Evolutionary conservation across 768 basidiomycete genomes (phyloP).

Genomic region (Filobasidium floriforme): DNA sequence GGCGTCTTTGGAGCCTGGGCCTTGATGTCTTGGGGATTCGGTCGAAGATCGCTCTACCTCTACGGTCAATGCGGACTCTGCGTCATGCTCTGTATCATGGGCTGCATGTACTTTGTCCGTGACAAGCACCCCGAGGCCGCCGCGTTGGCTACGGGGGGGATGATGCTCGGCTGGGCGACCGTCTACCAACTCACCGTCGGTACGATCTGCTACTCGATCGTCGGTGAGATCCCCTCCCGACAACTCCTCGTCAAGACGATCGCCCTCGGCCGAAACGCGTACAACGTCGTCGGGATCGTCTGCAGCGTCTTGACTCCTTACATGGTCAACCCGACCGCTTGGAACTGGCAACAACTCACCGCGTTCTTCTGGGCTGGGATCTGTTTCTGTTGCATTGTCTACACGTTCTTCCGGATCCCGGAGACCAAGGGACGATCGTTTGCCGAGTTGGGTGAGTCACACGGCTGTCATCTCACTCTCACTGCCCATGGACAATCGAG

Average conservation of each 20-base stretch:
- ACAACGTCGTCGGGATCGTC: constrained; percentile 20
- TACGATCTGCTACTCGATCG: constrained; percentile 29
- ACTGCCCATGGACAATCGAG: background rate
- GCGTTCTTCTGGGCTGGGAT: constrained; percentile 27
- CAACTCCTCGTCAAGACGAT: constrained; percentile 27
- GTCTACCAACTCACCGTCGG: constrained; percentile 43
- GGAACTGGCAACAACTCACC: constrained; percentile 28
- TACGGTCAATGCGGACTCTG: constrained; percentile 36
- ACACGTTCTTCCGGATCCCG: constrained; percentile 23
- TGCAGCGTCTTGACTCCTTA: constrained; percentile 21
- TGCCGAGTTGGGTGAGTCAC: constrained; percentile 16
- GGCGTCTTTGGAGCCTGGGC: constrained; percentile 31
- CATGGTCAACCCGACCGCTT: constrained; percentile 23
- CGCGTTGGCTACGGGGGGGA: constrained; percentile 38
- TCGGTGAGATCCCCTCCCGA: constrained; percentile 29
- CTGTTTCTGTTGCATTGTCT: constrained; percentile 18
- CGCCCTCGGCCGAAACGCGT: constrained; percentile 25
- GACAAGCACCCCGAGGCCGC: constrained; percentile 16
- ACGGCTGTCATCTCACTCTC: background rate
- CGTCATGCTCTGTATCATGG: constrained; percentile 34
- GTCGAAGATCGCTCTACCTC: constrained; percentile 34
- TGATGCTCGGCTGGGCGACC: constrained; percentile 44
- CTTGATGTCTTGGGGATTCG: constrained; percentile 32
- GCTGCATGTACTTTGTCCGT: constrained; percentile 35
- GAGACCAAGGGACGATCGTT: constrained; percentile 19